Percentiles rank a stretch among this genome's conserved stretches.
These are phyloP conservation scores for Phytophthora sp. DNA, from an alignment of 352 stramenopile genomes.

Conservation along the genomic window DNA sequence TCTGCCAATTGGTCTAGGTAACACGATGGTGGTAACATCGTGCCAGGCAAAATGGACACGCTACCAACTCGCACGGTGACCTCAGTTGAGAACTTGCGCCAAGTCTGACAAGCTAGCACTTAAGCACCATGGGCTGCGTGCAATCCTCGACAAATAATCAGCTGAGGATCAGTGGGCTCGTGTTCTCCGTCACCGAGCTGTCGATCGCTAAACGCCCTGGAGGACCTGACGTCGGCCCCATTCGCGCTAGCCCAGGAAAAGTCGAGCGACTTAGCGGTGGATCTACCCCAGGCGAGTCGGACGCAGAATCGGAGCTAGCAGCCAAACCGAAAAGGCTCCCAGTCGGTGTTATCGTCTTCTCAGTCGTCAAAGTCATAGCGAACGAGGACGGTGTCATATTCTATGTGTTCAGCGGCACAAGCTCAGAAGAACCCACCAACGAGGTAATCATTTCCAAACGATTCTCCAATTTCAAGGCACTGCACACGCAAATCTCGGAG, in stretches of 20 bases:
- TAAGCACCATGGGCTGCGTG: slow-evolving; percentile 28
- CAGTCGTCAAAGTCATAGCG: slow-evolving; percentile 45
- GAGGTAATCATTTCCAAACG: slow-evolving; percentile 57
- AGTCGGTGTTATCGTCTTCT: slow-evolving; percentile 17
- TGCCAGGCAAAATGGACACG: background rate
- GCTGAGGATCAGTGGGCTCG: slow-evolving; percentile 11
- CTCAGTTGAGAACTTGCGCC: slow-evolving; percentile 18
- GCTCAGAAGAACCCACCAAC: slow-evolving; percentile 40
- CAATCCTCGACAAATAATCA: slow-evolving; percentile 48
- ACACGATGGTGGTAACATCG: background rate
- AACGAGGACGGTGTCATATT: slow-evolving; percentile 35
- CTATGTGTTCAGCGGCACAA: slow-evolving; percentile 55
- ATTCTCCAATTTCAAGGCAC: slow-evolving; percentile 75
- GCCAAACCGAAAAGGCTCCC: slow-evolving; percentile 14
- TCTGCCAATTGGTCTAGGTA: background rate
- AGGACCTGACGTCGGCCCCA: slow-evolving; percentile 27
- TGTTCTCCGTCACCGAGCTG: slow-evolving; percentile 26
- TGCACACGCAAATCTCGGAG: slow-evolving; percentile 55
- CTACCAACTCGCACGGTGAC: background rate
- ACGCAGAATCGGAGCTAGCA: background rate
- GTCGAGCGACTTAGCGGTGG: background rate
- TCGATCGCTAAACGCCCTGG: slow-evolving; percentile 34
- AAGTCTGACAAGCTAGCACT: slow-evolving; percentile 2
- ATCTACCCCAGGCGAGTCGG: background rate
- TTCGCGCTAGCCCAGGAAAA: background rate